A percentile compares a stretch with the other conserved stretches of the same genome.
Conservation (phyloP, 2,329 filamentous ascomycete species). For the Fusarium oxysporum region DNA sequence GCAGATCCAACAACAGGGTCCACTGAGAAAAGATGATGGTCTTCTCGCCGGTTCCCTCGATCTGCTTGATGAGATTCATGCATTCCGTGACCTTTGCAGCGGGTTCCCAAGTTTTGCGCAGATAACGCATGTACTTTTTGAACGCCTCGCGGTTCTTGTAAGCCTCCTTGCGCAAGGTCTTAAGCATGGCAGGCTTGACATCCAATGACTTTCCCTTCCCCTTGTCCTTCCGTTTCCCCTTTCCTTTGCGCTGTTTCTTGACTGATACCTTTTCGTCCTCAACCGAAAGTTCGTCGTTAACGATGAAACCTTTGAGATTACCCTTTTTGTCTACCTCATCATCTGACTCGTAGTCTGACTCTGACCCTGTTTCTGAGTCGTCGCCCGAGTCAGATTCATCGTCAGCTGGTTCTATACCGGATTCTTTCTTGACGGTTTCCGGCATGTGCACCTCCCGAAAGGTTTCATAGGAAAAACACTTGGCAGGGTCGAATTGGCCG, state of each 20-base stretch:
- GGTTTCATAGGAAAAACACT: constrained; percentile 77
- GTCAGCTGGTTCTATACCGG: constrained; percentile 52
- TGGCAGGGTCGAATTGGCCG: constrained; percentile 71
- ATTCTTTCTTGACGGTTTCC: constrained; percentile 57
- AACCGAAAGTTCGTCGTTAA: constrained; percentile 52
- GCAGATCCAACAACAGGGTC: constrained; percentile 78
- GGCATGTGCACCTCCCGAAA: constrained; percentile 81
- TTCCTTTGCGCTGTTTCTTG: constrained; percentile 40
- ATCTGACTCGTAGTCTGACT: constrained; percentile 48
- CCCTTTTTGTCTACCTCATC: constrained; percentile 52
- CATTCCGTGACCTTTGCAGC: constrained; percentile 87
- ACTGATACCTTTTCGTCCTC: constrained; percentile 28
- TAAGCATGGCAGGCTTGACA: constrained; percentile 67
- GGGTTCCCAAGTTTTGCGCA: constrained; percentile 76
- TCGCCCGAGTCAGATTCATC: constrained; percentile 46
- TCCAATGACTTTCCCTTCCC: constrained; percentile 57
- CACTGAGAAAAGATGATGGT: constrained; percentile 83
- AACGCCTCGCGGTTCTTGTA: constrained; percentile 73
- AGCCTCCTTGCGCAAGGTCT: constrained; percentile 73
- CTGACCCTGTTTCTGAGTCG: constrained; percentile 45
- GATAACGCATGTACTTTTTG: constrained; percentile 74
- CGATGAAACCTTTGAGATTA: constrained; percentile 66
- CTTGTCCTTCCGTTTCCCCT: constrained; percentile 45
- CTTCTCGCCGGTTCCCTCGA: constrained; percentile 72
- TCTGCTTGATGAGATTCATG: constrained; percentile 77